Evolutionary conservation across 495 filamentous ascomycete species (phyloP).

Genomic region (Neurospora sp.): DNA sequence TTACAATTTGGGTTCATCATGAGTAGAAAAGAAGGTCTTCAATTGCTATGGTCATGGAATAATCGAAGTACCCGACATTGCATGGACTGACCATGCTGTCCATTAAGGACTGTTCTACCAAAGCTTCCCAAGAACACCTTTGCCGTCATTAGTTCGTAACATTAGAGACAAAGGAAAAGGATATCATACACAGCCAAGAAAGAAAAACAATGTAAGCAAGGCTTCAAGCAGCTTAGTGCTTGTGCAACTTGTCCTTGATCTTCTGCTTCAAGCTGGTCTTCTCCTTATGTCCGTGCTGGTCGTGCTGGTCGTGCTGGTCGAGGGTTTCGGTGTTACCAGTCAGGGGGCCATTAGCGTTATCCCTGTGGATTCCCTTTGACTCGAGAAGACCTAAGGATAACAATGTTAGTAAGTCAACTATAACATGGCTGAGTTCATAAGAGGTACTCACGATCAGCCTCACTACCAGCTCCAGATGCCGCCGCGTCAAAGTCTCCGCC

Average conservation of each 20-base stretch:
- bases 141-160: neutral
- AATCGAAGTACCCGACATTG: neutral
- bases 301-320: neutral
- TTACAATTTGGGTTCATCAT: neutral
- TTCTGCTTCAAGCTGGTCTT: slow-evolving; percentile 31
- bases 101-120: neutral
- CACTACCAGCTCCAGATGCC: slow-evolving; percentile 49
- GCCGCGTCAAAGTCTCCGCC: slow-evolving; percentile 59
- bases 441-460: slow-evolving; percentile 50
- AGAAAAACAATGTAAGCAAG: neutral
- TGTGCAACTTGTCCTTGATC: slow-evolving; percentile 39
- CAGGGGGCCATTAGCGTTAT: neutral
- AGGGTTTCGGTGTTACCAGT: neutral
- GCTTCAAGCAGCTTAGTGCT: slow-evolving; percentile 3
- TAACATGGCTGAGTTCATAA: neutral
- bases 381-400: slow-evolving; percentile 28
- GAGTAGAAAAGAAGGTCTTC: neutral
- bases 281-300: slow-evolving; percentile 10
- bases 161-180: neutral
- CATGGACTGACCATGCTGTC: neutral
- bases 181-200: neutral
- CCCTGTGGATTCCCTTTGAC: slow-evolving; percentile 28
- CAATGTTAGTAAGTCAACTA: neutral
- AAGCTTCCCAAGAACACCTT: neutral
- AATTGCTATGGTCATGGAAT: neutral